Evolutionary conservation across 192 early-diverging fungal species (phyloP).

Genomic region (Coemansia brasiliensis): DNA sequence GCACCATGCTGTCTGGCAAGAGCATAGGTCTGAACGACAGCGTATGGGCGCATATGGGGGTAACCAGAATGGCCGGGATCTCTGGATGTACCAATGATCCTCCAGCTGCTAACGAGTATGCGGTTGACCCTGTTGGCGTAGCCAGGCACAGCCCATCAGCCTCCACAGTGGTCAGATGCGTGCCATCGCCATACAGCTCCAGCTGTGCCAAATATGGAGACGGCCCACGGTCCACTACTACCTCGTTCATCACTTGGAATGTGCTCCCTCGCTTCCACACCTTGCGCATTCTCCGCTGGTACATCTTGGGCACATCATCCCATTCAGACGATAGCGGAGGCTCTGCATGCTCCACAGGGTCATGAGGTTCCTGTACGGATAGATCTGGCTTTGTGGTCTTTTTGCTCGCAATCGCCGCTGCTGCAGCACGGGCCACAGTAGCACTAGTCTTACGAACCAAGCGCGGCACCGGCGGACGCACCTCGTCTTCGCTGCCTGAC

Average conservation of each 20-base stretch:
- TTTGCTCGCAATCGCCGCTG: not conserved
- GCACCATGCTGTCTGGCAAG: constrained; percentile 88
- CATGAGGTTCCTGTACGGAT: not conserved
- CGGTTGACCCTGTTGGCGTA: constrained; percentile 92
- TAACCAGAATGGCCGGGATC: constrained; percentile 88
- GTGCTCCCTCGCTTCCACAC: constrained; percentile 62
- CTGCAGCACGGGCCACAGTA: constrained; percentile 1
- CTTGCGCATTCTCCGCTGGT: constrained; percentile 54
- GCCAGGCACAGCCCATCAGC: constrained; percentile 94
- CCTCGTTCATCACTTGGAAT: constrained; percentile 92
- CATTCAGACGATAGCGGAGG: constrained; percentile 37
- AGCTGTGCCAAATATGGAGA: constrained; percentile 86
- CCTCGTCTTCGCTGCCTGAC: constrained; percentile 1
- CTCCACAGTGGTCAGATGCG: constrained; percentile 91
- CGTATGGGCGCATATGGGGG: constrained; percentile 91
- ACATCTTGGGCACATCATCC: constrained; percentile 53
- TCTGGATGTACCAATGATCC: constrained; percentile 95
- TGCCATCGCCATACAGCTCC: constrained; percentile 83
- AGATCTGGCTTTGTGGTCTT: not conserved
- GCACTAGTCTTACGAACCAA: constrained; percentile 8
- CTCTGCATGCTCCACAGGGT: not conserved
- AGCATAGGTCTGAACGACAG: constrained; percentile 97
- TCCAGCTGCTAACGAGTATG: constrained; percentile 89
- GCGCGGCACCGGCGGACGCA: not conserved
- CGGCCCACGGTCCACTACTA: constrained; percentile 93